These are phyloP conservation scores for Mercurialis annua DNA, from an alignment of 345 rosid genomes.

Conservation along the genomic window DNA sequence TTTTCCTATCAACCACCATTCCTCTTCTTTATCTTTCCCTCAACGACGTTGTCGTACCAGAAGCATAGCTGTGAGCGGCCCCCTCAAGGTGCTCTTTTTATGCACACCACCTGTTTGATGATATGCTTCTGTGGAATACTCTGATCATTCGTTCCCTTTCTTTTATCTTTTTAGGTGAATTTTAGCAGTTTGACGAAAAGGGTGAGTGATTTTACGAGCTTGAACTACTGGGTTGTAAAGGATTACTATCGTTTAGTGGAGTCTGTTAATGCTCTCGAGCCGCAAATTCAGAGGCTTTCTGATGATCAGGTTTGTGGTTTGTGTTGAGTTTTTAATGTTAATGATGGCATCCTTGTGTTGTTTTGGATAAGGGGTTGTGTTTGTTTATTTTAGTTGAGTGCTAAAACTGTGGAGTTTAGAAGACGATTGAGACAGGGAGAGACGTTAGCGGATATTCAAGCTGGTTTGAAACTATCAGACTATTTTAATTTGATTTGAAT, in stretches of 20 bases:
- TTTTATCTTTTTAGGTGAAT: constrained; percentile 36
- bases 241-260: constrained; percentile 80
- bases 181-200: constrained; percentile 42
- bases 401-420: constrained; percentile 72
- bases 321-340: neutral
- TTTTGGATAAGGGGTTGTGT: constrained; percentile 8
- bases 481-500: constrained; percentile 4
- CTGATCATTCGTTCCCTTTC: neutral
- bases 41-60: constrained; percentile 21
- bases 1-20: constrained; percentile 14
- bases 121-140: constrained; percentile 28
- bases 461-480: constrained; percentile 49
- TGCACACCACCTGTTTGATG: constrained; percentile 52
- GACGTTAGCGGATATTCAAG: constrained; percentile 78
- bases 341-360: constrained; percentile 4
- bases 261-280: constrained; percentile 64
- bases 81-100: constrained; percentile 41
- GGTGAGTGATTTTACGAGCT: constrained; percentile 51
- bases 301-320: constrained; percentile 69
- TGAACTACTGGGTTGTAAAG: constrained; percentile 84
- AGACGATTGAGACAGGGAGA: constrained; percentile 58
- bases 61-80: constrained; percentile 26
- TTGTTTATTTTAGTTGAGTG: constrained; percentile 49
- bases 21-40: constrained; percentile 11
- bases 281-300: constrained; percentile 46